phyloP scores from a whole-genome alignment of 2,329 filamentous ascomycete genomes.

The Monilinia vaccinii-corymbosi region DNA sequence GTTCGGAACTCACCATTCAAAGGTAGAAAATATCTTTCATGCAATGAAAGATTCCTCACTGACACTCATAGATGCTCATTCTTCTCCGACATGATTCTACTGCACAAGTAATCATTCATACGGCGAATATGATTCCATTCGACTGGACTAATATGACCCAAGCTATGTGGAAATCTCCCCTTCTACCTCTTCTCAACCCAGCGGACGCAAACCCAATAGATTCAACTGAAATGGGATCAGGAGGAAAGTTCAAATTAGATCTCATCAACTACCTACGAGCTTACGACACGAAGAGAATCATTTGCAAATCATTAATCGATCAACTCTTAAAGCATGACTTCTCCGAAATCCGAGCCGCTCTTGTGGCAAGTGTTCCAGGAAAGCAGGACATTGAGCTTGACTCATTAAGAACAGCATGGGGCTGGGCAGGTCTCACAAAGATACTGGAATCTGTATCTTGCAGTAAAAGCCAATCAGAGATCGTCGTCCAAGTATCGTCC shows the following conservation, averaged over 20 bases:
- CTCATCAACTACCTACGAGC: slow-evolving; percentile 61
- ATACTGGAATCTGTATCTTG: slow-evolving; percentile 47
- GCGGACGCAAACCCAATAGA: not conserved
- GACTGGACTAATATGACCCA: slow-evolving; percentile 89
- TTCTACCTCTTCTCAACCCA: slow-evolving; percentile 41
- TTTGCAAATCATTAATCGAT: slow-evolving; percentile 45
- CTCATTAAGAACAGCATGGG: slow-evolving; percentile 53
- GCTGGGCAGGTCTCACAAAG: slow-evolving; percentile 61
- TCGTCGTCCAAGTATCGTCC: slow-evolving; percentile 65
- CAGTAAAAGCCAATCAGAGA: slow-evolving; percentile 32
- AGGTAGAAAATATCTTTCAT: slow-evolving; percentile 13
- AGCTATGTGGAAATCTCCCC: slow-evolving; percentile 68
- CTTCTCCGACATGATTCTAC: slow-evolving; percentile 67
- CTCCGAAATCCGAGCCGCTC: slow-evolving; percentile 53
- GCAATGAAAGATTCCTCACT: not conserved
- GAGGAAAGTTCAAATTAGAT: slow-evolving; percentile 65
- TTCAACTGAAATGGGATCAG: slow-evolving; percentile 41
- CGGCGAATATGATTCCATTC: slow-evolving; percentile 80
- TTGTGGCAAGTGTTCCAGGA: slow-evolving; percentile 73
- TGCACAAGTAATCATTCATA: slow-evolving; percentile 76
- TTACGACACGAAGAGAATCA: slow-evolving; percentile 52
- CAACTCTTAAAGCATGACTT: slow-evolving; percentile 61
- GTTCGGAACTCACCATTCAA: slow-evolving; percentile 71
- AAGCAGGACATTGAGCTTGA: slow-evolving; percentile 43
- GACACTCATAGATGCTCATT: slow-evolving; percentile 65